A percentile compares a stretch with the other conserved stretches of the same genome.
phyloP scores from a whole-genome alignment of 257 asterid genomes.

The Gardenia jasminoides region DNA sequence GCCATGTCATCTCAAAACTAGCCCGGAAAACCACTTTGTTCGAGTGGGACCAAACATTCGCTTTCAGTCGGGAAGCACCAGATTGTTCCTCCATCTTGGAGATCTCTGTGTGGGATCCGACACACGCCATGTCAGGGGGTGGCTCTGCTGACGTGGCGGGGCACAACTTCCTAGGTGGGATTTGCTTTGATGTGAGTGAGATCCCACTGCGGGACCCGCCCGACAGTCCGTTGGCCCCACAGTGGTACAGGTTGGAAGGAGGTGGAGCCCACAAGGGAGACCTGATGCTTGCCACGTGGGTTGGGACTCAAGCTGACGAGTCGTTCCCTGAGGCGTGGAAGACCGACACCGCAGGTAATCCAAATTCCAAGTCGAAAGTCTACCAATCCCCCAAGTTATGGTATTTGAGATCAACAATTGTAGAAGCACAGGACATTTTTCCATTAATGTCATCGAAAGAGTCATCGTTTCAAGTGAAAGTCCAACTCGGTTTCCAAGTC shows the following conservation, averaged over 20 bases:
- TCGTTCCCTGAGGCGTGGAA: conserved; percentile 92
- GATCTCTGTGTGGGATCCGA: conserved; percentile 77
- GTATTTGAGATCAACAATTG: conserved; percentile 67
- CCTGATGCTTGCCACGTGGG: conserved; percentile 92
- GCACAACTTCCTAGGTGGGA: conserved; percentile 72
- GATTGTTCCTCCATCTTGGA: conserved; percentile 72
- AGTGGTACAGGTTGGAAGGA: conserved; percentile 89
- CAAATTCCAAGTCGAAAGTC: conserved; percentile 60
- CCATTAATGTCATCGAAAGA: conserved; percentile 33
- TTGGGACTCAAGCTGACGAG: conserved; percentile 90
- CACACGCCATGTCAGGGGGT: conserved; percentile 18
- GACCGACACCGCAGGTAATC: conserved; percentile 60
- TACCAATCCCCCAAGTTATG: conserved; percentile 87
- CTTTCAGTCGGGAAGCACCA: conserved; percentile 56
- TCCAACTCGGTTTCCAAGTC: conserved; percentile 65
- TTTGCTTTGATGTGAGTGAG: conserved; percentile 83
- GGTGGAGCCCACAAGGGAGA: conserved; percentile 86
- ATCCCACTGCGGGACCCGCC: conserved; percentile 90
- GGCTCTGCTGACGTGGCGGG: conserved; percentile 40
- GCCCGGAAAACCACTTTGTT: conserved; percentile 59
- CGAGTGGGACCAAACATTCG: conserved; percentile 89
- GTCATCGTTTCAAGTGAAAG: conserved; percentile 53
- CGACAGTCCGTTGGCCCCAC: conserved; percentile 84
- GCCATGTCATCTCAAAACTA: conserved; percentile 64
- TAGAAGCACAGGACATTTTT: conserved; percentile 78